Evolutionary conservation across 495 filamentous ascomycete genomes (phyloP).

Genomic region (Penicillium desertorum): DNA sequence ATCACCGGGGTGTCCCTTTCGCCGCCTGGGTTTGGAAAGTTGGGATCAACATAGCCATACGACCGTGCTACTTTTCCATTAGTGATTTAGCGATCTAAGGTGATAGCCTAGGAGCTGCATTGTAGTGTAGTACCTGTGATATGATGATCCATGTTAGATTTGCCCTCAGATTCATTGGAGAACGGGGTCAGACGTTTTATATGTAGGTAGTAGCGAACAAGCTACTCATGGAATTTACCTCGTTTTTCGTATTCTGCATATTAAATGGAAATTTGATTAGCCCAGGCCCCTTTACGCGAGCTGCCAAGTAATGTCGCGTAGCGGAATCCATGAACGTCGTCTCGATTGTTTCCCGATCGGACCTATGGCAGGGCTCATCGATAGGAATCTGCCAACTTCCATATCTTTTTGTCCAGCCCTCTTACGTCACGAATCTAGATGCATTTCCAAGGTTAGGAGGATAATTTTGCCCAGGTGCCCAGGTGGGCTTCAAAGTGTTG

Average conservation of each 20-base stretch:
- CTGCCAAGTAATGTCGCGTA: not conserved
- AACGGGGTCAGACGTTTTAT: not conserved
- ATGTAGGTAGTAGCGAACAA: not conserved
- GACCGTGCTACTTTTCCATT: constrained; percentile 4
- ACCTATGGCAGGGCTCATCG: not conserved
- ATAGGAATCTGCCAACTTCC: not conserved
- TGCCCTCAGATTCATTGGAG: not conserved
- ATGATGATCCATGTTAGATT: not conserved
- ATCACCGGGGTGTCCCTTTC: constrained; percentile 15
- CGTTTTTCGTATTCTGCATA: constrained; percentile 2
- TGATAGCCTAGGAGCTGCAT: not conserved
- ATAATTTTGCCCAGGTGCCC: no score
- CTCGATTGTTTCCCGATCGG: not conserved
- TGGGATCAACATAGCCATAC: constrained; percentile 19
- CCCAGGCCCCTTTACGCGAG: constrained; percentile 1
- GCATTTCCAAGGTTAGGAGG: not conserved
- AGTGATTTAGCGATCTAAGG: not conserved
- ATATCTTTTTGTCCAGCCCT: not conserved
- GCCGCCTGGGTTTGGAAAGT: constrained; percentile 15
- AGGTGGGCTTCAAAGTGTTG: not conserved
- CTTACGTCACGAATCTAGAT: not conserved
- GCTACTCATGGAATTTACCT: not conserved
- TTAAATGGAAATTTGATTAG: not conserved
- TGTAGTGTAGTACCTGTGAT: not conserved
- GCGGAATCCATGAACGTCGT: not conserved